Conservation (phyloP, 768 basidiomycete species). For the Fibroporia radiculosa region DNA sequence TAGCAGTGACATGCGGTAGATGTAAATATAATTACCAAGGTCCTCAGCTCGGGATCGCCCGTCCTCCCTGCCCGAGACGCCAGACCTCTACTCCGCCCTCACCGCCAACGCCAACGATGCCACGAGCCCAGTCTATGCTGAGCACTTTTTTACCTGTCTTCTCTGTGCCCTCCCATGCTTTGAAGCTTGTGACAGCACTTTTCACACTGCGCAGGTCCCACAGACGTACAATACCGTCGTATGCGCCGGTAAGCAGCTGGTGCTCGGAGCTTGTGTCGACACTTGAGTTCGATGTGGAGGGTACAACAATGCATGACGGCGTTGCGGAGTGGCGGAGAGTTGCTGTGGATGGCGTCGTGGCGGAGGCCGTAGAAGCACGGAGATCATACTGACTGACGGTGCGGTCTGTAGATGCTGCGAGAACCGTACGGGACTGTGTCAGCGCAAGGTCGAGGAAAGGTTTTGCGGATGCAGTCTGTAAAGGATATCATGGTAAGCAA, state of each 20-base stretch:
- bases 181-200: constrained; percentile 56
- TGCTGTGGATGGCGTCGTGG: constrained; percentile 28
- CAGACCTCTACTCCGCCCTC: constrained; percentile 24
- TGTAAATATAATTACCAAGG: too few species aligned
- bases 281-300: not conserved
- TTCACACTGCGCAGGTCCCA: constrained; percentile 75
- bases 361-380: constrained; percentile 32
- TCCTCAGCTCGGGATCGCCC: not conserved
- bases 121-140: constrained; percentile 18
- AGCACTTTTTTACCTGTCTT: constrained; percentile 9
- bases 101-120: constrained; percentile 18
- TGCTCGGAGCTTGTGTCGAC: constrained; percentile 22
- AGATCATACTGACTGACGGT: constrained; percentile 67
- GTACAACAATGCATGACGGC: constrained; percentile 48
- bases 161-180: constrained; percentile 38
- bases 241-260: constrained; percentile 64
- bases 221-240: constrained; percentile 69
- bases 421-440: constrained; percentile 33
- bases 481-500: not conserved
- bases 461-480: constrained; percentile 60
- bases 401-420: constrained; percentile 69
- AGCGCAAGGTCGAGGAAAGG: constrained; percentile 63
- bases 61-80: constrained; percentile 18
- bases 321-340: constrained; percentile 56
- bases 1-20: too few species aligned